Conservation (phyloP, 139 green algal genomes). For the Micractinium sp. region DNA sequence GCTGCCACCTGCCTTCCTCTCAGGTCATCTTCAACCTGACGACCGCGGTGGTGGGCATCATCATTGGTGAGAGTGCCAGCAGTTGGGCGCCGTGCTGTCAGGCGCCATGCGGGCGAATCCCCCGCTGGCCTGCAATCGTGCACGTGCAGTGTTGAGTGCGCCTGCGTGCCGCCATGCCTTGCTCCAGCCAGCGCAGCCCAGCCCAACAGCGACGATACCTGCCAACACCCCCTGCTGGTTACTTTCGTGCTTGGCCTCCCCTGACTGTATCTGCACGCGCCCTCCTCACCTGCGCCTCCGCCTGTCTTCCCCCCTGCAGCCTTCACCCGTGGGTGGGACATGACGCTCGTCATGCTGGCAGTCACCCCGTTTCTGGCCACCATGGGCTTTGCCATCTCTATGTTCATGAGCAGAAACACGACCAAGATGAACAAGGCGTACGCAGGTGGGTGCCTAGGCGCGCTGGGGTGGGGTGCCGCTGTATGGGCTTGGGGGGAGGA, state of each 20-base stretch:
- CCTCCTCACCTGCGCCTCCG: not conserved
- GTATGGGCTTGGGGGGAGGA: too few relatives aligned
- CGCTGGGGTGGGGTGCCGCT: too few relatives aligned
- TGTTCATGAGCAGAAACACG: constrained; percentile 38
- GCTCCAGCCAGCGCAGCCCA: too few relatives aligned
- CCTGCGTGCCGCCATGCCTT: too few relatives aligned
- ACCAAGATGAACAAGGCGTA: constrained; percentile 42
- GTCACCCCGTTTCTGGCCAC: constrained; percentile 67
- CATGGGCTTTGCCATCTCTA: constrained; percentile 58
- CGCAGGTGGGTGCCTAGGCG: not conserved
- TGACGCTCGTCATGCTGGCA: constrained; percentile 86
- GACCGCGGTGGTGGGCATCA: constrained; percentile 54
- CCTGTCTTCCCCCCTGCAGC: constrained; percentile 24
- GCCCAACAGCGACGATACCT: too few relatives aligned
- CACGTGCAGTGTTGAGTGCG: too few relatives aligned
- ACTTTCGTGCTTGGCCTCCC: too few relatives aligned
- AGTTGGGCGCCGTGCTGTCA: too few relatives aligned
- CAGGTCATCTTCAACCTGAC: constrained; percentile 48
- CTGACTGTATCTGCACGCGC: not conserved
- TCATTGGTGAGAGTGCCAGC: constrained; percentile 31
- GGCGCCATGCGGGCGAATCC: too few relatives aligned
- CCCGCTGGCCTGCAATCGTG: too few relatives aligned
- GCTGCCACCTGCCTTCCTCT: too few relatives aligned
- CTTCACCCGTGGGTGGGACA: constrained; percentile 73
- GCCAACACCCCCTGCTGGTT: too few relatives aligned